phyloP scores from a whole-genome alignment of 2,329 filamentous ascomycete genomes.

The Epichloe elymi region DNA sequence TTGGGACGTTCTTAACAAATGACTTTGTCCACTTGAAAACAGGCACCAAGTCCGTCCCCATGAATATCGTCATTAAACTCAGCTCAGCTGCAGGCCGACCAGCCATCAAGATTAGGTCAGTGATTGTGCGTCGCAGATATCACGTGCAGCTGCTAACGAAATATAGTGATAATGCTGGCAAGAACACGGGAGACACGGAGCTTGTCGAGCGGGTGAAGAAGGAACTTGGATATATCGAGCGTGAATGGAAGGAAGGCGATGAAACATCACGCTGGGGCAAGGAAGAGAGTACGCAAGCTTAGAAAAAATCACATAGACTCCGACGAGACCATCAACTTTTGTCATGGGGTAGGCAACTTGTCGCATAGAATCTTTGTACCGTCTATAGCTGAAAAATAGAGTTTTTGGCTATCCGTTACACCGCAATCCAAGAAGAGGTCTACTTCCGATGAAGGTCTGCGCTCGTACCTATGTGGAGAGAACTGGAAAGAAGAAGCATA shows the following conservation, averaged over 20 bases:
- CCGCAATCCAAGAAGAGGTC: no score
- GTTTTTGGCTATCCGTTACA: not conserved
- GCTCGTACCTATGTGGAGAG: no score
- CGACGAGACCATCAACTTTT: not conserved
- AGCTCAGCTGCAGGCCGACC: conserved; percentile 68
- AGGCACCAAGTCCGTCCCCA: conserved; percentile 70
- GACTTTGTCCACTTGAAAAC: conserved; percentile 67
- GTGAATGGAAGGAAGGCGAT: conserved; percentile 69
- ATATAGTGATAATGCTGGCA: conserved; percentile 63
- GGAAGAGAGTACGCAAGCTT: conserved; percentile 19
- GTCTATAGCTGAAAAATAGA: not conserved
- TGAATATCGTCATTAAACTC: conserved; percentile 98
- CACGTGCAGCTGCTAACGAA: conserved; percentile 8
- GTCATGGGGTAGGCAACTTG: not conserved
- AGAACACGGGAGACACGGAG: conserved; percentile 80
- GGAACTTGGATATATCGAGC: conserved; percentile 74
- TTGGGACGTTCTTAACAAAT: conserved; percentile 92
- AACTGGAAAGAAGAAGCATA: not conserved
- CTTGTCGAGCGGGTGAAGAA: conserved; percentile 76
- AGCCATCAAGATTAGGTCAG: conserved; percentile 73
- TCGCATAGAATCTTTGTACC: not conserved
- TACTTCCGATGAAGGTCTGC: no score
- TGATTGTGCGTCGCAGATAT: not conserved
- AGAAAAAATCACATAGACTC: not conserved
- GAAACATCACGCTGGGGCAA: conserved; percentile 73